Evolutionary conservation across 805 yeast species (phyloP), one percentile per base, ranked within the genome.

Genomic region (Candida ortonii): DNA sequence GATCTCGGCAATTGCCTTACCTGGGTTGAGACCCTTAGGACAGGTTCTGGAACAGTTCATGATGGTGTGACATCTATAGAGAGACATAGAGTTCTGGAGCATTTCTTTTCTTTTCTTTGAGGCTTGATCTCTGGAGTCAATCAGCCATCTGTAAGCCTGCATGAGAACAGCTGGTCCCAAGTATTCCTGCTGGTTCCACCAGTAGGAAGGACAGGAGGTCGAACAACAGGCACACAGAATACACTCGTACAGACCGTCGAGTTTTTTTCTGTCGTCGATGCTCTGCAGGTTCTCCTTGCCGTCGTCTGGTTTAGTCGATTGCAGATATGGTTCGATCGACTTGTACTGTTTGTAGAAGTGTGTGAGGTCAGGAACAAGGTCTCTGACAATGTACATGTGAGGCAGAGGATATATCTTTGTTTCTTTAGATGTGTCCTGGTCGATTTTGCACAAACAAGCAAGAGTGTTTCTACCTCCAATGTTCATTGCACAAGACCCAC

Each of bases 131-230:
- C 98, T 83, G 26, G 95, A 83, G 67, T 93, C 98, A 43, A 88
- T 78, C 73, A 93, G 80, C 98, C 98, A 93, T 73, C 98, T 83
- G 76, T 80, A 93, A 36, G 97, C 97, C 74, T 93, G 98, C 96
- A 93, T 85, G 64, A 93, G 76, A 36, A 93, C 97, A 19, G 98
- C 98, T 16, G 98, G 98, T 38, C 98, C 98, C 53, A 93, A 71
- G 68, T 93, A 93, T 72, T 93, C 95, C 68, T 89, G 95, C 70
- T 87, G 96, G 70, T 93, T 93, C 98, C 98, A 93, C 98, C 98
- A 93, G 76, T 93, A 93, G 3, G 97, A 89, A 35, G 98, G 98
- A 72, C 98, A 93, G 13, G 97, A 81, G 33, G 98, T 93, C 22
- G 97, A 89, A 68, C 98, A 90, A 70, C 98, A 89, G 8, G 98